Conservation (phyloP, 306 rosid species). For the Trifolium fragiferum region DNA sequence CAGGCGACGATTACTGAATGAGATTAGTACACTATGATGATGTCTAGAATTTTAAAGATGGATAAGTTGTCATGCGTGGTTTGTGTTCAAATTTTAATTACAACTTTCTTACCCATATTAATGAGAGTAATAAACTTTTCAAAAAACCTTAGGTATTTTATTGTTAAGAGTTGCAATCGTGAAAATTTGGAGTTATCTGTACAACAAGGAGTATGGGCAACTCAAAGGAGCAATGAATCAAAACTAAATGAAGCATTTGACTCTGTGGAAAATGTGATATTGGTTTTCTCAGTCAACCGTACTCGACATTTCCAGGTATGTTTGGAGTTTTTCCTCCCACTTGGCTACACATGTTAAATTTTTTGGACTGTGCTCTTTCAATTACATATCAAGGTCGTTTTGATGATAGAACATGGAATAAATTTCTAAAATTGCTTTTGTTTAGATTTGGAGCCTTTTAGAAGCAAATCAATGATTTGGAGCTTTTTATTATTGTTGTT, state of each 20-base stretch:
- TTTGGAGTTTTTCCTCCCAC: constrained; percentile 34
- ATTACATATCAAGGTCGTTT: constrained; percentile 1
- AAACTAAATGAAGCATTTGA: constrained; percentile 98
- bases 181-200: constrained; percentile 99
- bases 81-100: constrained; percentile 12
- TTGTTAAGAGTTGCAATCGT: constrained; percentile 99
- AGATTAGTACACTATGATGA: constrained; percentile 16
- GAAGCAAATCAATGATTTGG: constrained; percentile 6
- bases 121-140: constrained; percentile 51
- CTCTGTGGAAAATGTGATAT: constrained; percentile 89
- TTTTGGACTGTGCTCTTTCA: constrained; percentile 26
- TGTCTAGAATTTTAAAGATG: constrained; percentile 32
- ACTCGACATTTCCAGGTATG: constrained; percentile 98
- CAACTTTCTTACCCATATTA: constrained; percentile 34
- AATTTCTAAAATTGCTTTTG: constrained; percentile 1
- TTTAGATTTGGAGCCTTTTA: constrained; percentile 11
- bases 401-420: constrained; percentile 2
- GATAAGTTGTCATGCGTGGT: constrained; percentile 31
- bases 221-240: constrained; percentile 99
- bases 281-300: constrained; percentile 97
- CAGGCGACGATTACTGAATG: not conserved
- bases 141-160: constrained; percentile 86
- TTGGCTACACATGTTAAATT: constrained; percentile 27
- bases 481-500: too few species aligned
- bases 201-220: constrained; percentile 99